Base-by-base conservation (phyloP, 2,329 filamentous ascomycete genomes). In the Aspergillus niger region DNA sequence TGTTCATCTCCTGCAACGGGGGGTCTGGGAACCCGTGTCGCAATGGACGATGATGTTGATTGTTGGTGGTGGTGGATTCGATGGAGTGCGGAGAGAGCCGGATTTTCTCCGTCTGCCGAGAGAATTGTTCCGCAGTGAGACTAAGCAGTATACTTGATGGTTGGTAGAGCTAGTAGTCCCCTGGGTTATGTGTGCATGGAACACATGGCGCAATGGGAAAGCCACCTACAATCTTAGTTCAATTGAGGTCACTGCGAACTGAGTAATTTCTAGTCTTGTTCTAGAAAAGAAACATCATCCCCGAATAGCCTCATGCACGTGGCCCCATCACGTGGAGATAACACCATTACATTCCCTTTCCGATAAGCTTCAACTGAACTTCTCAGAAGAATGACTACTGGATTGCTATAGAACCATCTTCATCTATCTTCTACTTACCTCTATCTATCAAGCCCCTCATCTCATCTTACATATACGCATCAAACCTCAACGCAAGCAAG, bases 1-100 rank as follows among this genome's bases (percentile, higher is more conserved):
- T 75, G 71, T 71, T 79, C 78, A 80, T 80, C 68, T 72, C 73
- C 69, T 64, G 67, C 63, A 52, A 65, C 60, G 65, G 57, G 57
- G 50, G 59, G 36, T 17, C 5, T 8, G 38, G 15, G 61, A 54
- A 39, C 39, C 56, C 38, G 32, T 48, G 38, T 20, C 56, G 15
- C 49, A 26, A 47, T 52, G 39, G 24, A 41, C 30, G 13, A 41
- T 53, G 44, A 32, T n/a, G 49, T 24, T 38, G 26, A 11, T 8
- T 15, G 20, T 26, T 13, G 44, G 11, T n/a, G 44, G 11, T n/a
- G 44, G 13, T 22, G 43, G 20, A 22, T 20, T 22, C 1, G 44
- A 30, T 30, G 26, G 3, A 10, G 3, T 39, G 13, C 22, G 30
- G 20, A 36, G 57, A 51, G 50, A 28, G 22, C 36, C 36, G 48